Conservation (phyloP, 1,284 basidiomycete genomes). For the Ceraceosorus guamensis region DNA sequence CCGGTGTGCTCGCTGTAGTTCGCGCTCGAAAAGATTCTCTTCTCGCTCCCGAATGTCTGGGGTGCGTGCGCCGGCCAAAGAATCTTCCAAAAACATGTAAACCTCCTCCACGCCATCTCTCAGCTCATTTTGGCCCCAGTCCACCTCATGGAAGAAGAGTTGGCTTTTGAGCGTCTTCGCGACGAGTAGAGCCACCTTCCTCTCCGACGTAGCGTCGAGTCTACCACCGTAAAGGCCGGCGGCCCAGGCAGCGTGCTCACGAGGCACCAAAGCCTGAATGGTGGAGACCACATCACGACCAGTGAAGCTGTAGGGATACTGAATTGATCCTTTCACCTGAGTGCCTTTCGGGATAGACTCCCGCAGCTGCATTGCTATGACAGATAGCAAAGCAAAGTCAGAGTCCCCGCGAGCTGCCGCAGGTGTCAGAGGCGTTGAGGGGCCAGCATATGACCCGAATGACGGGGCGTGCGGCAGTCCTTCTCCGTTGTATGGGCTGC, state of each 20-base stretch:
- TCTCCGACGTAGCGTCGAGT: constrained; percentile 51
- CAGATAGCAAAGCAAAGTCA: constrained; percentile 75
- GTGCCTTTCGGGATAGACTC: constrained; percentile 76
- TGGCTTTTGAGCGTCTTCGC: constrained; percentile 83
- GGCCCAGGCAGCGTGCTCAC: constrained; percentile 14
- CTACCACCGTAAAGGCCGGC: constrained; percentile 8
- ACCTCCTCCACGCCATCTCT: constrained; percentile 89
- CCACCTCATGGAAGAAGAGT: constrained; percentile 93
- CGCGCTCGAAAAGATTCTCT: constrained; percentile 6
- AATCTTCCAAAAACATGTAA: constrained; percentile 87
- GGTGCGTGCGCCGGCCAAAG: constrained; percentile 14
- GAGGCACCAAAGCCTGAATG: constrained; percentile 23
- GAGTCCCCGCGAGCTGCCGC: too few species aligned
- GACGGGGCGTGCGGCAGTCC: too few species aligned
- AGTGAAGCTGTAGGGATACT: constrained; percentile 44
- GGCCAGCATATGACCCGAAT: too few species aligned
- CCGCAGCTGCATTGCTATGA: constrained; percentile 75
- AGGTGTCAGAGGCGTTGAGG: too few species aligned
- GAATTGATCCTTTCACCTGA: constrained; percentile 58
- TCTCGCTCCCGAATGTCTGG: not conserved
- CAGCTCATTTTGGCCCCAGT: constrained; percentile 77
- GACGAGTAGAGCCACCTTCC: constrained; percentile 73
- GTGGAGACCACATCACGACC: constrained; percentile 41
- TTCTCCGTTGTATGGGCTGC: too few species aligned
- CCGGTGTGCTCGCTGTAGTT: not conserved